phyloP scores from a whole-genome alignment of 208 protist species.

The Wallacemonas sp. region DNA sequence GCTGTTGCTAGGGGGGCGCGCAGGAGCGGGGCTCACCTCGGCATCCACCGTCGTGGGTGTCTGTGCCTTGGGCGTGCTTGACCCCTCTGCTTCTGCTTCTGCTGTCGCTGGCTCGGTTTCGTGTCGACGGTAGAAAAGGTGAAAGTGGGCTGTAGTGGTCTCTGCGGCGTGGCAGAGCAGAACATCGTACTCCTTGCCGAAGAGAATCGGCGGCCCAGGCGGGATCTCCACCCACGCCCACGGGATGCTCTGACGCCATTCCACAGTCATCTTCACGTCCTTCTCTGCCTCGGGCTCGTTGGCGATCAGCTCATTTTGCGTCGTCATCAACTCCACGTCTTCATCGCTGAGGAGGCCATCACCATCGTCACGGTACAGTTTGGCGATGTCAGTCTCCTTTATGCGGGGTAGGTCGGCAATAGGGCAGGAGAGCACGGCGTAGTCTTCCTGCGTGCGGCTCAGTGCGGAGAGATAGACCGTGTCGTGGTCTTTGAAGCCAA shows the following conservation, averaged over 20 bases:
- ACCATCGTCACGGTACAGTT: slow-evolving; percentile 28
- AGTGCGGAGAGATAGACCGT: slow-evolving; percentile 68
- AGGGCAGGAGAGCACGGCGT: slow-evolving; percentile 55
- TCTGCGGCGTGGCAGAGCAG: slow-evolving; percentile 55
- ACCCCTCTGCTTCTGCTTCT: too few species aligned
- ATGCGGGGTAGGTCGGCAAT: slow-evolving; percentile 51
- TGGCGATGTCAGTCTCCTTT: slow-evolving; percentile 28
- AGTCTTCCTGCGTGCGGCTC: slow-evolving; percentile 68
- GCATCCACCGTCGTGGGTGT: too few species aligned
- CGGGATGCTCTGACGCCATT: slow-evolving; percentile 61
- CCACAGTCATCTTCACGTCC: slow-evolving; percentile 22
- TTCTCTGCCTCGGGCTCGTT: slow-evolving; percentile 11
- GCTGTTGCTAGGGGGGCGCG: too few species aligned
- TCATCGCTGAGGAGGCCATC: slow-evolving; percentile 11
- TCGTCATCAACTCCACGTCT: slow-evolving; percentile 2
- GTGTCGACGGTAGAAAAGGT: slow-evolving; percentile 46
- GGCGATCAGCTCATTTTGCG: slow-evolving; percentile 15
- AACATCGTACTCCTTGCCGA: slow-evolving; percentile 53
- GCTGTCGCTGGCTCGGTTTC: background rate
- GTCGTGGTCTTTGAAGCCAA: slow-evolving; percentile 73
- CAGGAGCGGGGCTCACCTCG: too few species aligned
- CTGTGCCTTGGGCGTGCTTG: too few species aligned
- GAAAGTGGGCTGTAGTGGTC: slow-evolving; percentile 58
- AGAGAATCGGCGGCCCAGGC: slow-evolving; percentile 43
- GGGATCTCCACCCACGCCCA: slow-evolving; percentile 81